Evolutionary conservation across 2,329 filamentous ascomycete species (phyloP), one percentile per base, ranked within the genome.

Genomic region (Colletotrichum liaoningense): DNA sequence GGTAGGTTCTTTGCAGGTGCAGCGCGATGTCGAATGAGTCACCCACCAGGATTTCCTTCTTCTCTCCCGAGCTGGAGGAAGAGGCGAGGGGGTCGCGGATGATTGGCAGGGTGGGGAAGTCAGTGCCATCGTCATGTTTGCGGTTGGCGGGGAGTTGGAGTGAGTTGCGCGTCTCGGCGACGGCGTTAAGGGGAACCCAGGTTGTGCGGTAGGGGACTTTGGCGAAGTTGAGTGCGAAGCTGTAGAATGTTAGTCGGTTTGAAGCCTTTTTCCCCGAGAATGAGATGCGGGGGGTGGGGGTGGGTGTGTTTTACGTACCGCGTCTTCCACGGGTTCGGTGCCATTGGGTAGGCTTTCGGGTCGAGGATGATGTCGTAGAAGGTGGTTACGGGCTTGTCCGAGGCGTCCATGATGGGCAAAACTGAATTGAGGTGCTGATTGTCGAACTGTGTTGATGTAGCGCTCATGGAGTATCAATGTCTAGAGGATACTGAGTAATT

Each of bases 21-120:
- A 87, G 80, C 7, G 91, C 91, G 73, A 93, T 93, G 65, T 93
- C 91, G 77, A 92, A 91, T 2, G 90, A 90, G 80, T 93, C 91
- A 5, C 91, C 91, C 3, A 92, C 68, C 0, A 83, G 63, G 42
- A n/a, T 7, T 3, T 16, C 42, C 19, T 11, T 8, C 8, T 22
- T 22, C 2, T 49, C 42, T 22, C 4, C 42, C 0, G 19, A 35
- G 11, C 11, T 12, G 33, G 33, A 22, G 12, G 49, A 33, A 5
- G 28, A 19, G 0, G 85, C 87, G 22, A 77, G 68, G 0, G 82
- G 78, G 63, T 92, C 88, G 1, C 82, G 76, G 26, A 93, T 79
- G 55, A 92, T 84, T 1, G 91, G 91, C 0, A 93, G 84, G 2
- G 91, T 93, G 80, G 85, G 85, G 81, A 86, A 93, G 76, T 91